phyloP scores from a whole-genome alignment of 2,329 filamentous ascomycete genomes.

The Chaetothyriales sp. region DNA sequence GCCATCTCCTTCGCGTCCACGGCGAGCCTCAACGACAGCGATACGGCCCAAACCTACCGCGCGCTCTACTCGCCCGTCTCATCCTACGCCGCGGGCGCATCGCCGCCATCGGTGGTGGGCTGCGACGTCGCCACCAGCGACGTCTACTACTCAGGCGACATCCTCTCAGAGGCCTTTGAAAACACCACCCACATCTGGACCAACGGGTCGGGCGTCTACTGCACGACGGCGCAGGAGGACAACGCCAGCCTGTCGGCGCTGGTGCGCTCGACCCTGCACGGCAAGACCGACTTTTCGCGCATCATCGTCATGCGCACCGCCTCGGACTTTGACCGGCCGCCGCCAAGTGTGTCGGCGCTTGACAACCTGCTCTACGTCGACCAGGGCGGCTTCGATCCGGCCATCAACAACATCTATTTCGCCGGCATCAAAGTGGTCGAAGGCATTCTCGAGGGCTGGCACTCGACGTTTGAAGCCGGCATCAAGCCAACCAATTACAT shows the following conservation, averaged over 20 bases:
- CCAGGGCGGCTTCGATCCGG: slow-evolving; percentile 51
- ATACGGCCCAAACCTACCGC: slow-evolving; percentile 40
- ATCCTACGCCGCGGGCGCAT: slow-evolving; percentile 30
- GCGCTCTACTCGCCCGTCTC: slow-evolving; percentile 33
- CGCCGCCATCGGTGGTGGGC: slow-evolving; percentile 42
- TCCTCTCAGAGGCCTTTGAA: slow-evolving; percentile 51
- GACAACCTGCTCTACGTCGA: slow-evolving; percentile 47
- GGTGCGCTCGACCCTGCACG: slow-evolving; percentile 43
- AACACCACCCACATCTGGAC: slow-evolving; percentile 52
- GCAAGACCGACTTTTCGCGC: slow-evolving; percentile 50
- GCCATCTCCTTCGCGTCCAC: slow-evolving; percentile 39
- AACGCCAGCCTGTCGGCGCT: slow-evolving; percentile 55
- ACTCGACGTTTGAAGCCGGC: slow-evolving; percentile 43
- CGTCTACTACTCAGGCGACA: slow-evolving; percentile 53
- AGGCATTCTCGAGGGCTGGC: slow-evolving; percentile 51
- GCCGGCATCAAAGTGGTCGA: slow-evolving; percentile 52
- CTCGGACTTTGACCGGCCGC: slow-evolving; percentile 59
- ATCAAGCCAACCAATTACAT: slow-evolving; percentile 51
- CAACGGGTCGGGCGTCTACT: slow-evolving; percentile 55
- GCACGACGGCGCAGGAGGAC: slow-evolving; percentile 60
- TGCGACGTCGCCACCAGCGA: slow-evolving; percentile 60
- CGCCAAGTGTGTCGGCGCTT: slow-evolving; percentile 41
- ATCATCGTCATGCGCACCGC: slow-evolving; percentile 56
- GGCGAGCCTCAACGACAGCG: slow-evolving; percentile 41
- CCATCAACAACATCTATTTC: slow-evolving; percentile 52